Conservation (phyloP, 352 stramenopile genomes). For the Globisporangium orthogonon region DNA sequence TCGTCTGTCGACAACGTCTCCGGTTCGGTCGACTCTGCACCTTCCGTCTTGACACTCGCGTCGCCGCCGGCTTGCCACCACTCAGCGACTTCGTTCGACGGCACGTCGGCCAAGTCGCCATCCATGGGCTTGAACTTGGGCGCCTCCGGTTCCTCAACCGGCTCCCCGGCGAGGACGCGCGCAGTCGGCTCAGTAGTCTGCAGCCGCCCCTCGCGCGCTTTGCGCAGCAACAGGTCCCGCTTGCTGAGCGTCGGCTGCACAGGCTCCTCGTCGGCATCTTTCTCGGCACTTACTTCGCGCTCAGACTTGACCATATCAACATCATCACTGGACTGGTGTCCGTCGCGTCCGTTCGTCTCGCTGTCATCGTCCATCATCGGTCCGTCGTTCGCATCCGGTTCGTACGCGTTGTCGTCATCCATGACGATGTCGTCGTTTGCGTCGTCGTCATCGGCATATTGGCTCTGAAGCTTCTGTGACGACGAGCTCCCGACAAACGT, state of each 20-base stretch:
- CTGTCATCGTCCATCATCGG: conserved; percentile 18
- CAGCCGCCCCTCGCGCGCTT: conserved; percentile 47
- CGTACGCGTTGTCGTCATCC: conserved; percentile 14
- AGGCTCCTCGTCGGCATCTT: conserved; percentile 10
- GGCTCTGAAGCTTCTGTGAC: conserved; percentile 10
- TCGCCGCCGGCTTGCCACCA: conserved; percentile 61
- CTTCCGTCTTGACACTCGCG: conserved; percentile 18
- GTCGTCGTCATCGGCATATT: conserved; percentile 12
- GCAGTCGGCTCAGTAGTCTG: conserved; percentile 58
- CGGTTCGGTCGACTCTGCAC: conserved; percentile 20
- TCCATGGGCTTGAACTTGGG: conserved; percentile 1
- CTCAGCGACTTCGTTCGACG: conserved; percentile 83
- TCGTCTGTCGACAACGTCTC: conserved; percentile 34
- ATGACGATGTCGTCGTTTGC: conserved; percentile 14
- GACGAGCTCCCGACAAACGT: background rate
- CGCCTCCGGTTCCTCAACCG: conserved; percentile 20
- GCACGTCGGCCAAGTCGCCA: conserved; percentile 36
- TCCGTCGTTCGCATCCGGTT: conserved; percentile 2
- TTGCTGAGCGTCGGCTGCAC: conserved; percentile 46
- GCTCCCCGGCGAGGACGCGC: conserved; percentile 35
- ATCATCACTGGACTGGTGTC: conserved; percentile 3
- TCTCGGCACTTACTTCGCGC: background rate
- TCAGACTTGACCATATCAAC: conserved; percentile 14
- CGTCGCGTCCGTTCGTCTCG: background rate
- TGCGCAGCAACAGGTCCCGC: conserved; percentile 66